Evolutionary conservation across 768 basidiomycete genomes (phyloP), one percentile per base, ranked within the genome.

Genomic region (Mycena vitilis): DNA sequence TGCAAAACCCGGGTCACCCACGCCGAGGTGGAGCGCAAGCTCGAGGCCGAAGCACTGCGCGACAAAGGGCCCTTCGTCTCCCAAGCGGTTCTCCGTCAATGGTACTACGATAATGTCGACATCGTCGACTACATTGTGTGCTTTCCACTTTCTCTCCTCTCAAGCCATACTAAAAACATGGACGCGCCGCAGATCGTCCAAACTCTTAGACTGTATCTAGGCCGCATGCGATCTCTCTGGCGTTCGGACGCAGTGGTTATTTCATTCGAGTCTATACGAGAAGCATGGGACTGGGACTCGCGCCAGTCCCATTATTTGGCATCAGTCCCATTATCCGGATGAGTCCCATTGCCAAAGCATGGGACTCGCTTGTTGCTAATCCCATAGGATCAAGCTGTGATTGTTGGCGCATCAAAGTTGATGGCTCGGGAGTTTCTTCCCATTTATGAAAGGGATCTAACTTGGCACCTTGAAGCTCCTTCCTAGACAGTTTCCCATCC

Each of bases 21-120:
- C 44, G 36, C 23, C 5, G 40, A 65, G 22, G 4, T 30, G 0
- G 58, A 65, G 45, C 48, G 18, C 8, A 38, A 42, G 9, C 37
- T 47, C 22, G 54, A 68, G 47, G 62, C 54, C 25, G 7, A 60
- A 16, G 66, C 65, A 13, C 5, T 68, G 13, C 57, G 25, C 45
- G 34, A 34, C 23, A 53, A 65, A 12, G 23, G 37, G 37, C 30
- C 52, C 13, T 71, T 60, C 53, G 63, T 68, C 45, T 68, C 70
- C 25, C 61, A 71, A 40, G 59, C 58, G 8, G 23, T 53, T 9
- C 45, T 71, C 13, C 61, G 70, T 1, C 40, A 71, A 61, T 71
- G 70, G 70, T 71, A 71, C 59, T 65, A 65, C 58, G 70, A 71
- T 40, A 71, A 71, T 22, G 34, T 71, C 38, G 70, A 61, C 37